These are phyloP conservation scores for Lagenaria siceraria DNA, from an alignment of 306 rosid genomes.

Conservation along the genomic window DNA sequence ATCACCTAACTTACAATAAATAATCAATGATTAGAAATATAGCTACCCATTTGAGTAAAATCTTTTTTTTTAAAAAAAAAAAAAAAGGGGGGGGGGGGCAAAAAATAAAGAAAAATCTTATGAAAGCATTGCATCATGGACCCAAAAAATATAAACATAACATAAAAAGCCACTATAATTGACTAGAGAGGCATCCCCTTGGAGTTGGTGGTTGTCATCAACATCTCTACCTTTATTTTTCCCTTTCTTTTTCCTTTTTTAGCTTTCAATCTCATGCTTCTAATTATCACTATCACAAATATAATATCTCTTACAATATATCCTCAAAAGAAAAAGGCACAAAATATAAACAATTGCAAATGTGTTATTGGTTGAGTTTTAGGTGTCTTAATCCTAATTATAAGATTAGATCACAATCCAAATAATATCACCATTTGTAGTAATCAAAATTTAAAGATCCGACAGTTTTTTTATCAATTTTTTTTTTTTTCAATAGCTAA, in stretches of 20 bases:
- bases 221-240: not conserved
- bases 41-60: not conserved
- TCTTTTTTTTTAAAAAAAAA: not conserved
- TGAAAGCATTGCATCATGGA: not conserved
- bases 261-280: not conserved
- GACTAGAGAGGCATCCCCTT: not conserved
- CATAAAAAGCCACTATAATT: constrained; percentile 1
- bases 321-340: not conserved
- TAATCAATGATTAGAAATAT: not conserved
- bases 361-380: not conserved
- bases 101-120: not conserved
- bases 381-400: not conserved
- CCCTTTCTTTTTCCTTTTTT: not conserved
- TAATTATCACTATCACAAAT: not conserved
- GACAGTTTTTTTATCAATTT: too few relatives aligned
- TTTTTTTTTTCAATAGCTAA: too few relatives aligned
- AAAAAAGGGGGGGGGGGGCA: too few relatives aligned
- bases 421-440: not conserved
- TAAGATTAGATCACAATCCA: not conserved
- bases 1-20: not conserved
- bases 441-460: too few relatives aligned
- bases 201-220: not conserved
- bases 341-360: not conserved
- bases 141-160: not conserved
- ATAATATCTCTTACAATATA: not conserved